Evolutionary conservation across 148 eudicot species (phyloP), one percentile per base, ranked within the genome.

Genomic region (Suaeda aralocaspica): DNA sequence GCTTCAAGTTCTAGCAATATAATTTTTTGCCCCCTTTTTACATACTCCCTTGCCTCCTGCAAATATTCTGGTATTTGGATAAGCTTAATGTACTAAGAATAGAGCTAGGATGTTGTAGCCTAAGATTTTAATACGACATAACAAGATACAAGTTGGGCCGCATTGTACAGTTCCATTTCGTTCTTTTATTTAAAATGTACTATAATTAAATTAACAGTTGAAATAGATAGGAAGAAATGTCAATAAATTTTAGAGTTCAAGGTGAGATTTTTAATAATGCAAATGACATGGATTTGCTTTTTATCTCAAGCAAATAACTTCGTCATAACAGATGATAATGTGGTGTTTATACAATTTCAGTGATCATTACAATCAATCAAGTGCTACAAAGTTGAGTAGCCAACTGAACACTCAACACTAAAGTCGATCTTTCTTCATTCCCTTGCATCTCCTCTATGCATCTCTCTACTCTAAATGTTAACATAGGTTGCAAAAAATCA

Each of bases 101-200:
- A 74, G 76, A 62, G 68, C 15, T 67, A 50, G 74, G 71, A 45
- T 77, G 67, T 71, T 49, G 71, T 68, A 70, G 79, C 51, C 48
- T 64, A 48, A 57, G 65, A 64, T 70, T 67, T 52, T 66, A n/a
- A 56, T 45, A 4, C 48, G 28, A 36, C 29, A 44, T 52, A 56
- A 56, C 34, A 18, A 52, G 22, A 63, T 21, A 34, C 31, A 34
- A 30, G 44, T 49, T 45, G 39, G 64, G 53, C 60, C 26, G 64
- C 48, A 50, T 49, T 72, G 65, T 77, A 71, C 74, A 67, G 74
- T 66, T 77, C 46, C 48, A 60, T 60, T 67, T 60, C 45, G 68
- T 66, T 71, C 46, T 51, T 69, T 71, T 21, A 46, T 11, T 75
- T 34, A 59, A 66, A 51, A 24, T 71, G 70, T 66, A 58, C 33